Conservation (phyloP, 768 basidiomycete genomes). For the Cystobasidium tubakii region DNA sequence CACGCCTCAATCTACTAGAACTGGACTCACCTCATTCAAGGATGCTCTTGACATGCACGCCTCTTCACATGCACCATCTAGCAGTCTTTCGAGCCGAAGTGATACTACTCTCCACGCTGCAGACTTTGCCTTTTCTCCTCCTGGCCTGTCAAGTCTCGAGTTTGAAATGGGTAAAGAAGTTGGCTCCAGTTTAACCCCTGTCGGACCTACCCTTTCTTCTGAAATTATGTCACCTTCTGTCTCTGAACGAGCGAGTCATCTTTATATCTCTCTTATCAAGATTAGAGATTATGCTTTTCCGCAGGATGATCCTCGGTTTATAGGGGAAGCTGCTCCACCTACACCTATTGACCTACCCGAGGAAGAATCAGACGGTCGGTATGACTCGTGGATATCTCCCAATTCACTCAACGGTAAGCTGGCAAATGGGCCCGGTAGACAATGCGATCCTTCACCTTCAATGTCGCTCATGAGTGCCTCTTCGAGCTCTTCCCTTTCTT, state of each 20-base stretch:
- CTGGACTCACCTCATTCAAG: not conserved
- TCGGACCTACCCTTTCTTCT: not conserved
- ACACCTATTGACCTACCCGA: slow-evolving; percentile 17
- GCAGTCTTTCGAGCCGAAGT: not conserved
- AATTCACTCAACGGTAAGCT: not conserved
- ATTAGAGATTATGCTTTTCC: slow-evolving; percentile 5
- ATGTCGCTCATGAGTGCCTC: not conserved
- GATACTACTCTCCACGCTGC: not conserved
- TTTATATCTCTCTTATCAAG: not conserved
- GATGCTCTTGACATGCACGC: not conserved
- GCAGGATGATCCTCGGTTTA: slow-evolving; percentile 1
- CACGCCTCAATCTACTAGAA: not conserved
- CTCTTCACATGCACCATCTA: not conserved
- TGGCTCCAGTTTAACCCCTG: not conserved
- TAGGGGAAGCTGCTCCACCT: slow-evolving; percentile 4
- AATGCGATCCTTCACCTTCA: not conserved
- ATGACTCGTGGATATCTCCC: not conserved
- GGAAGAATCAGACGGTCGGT: not conserved
- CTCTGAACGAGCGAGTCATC: not conserved
- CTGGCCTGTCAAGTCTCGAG: not conserved
- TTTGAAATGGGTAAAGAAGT: not conserved
- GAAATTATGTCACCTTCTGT: not conserved
- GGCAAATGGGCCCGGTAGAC: not conserved
- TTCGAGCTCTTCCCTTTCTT: slow-evolving; percentile 20
- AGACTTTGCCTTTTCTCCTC: not conserved